phyloP scores from a whole-genome alignment of 208 protist genomes.

The Trypanosoma vivax region DNA sequence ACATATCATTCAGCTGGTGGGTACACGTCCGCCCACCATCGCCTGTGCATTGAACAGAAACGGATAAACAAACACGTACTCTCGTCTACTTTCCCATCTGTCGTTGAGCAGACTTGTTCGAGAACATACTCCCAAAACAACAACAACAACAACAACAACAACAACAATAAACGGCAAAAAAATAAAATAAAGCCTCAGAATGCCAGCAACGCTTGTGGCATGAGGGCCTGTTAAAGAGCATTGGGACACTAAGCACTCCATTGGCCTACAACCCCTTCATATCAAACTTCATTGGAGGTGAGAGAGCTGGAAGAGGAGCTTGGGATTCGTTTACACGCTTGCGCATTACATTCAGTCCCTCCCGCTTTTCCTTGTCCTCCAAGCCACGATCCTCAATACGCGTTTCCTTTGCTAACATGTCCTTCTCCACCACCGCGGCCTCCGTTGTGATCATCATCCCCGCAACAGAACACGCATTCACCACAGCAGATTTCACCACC shows the following conservation, averaged over 20 bases:
- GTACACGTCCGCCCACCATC: too few relatives aligned
- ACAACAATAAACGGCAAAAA: constrained; percentile 8
- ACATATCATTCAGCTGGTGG: too few relatives aligned
- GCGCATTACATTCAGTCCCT: constrained; percentile 57
- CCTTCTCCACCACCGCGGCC: constrained; percentile 91
- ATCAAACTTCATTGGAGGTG: constrained; percentile 82
- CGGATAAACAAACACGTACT: too few relatives aligned
- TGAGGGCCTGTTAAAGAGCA: too few relatives aligned
- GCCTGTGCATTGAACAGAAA: too few relatives aligned
- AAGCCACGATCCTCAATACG: constrained; percentile 80
- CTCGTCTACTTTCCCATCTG: too few relatives aligned
- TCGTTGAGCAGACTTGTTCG: too few relatives aligned
- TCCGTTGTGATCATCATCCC: constrained; percentile 99
- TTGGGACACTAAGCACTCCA: background rate
- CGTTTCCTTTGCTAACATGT: constrained; percentile 33
- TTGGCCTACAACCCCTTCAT: constrained; percentile 70
- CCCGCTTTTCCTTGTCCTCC: constrained; percentile 72
- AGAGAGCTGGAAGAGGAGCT: constrained; percentile 74
- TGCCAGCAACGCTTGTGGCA: too few relatives aligned
- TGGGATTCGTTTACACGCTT: constrained; percentile 73
- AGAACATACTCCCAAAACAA: too few relatives aligned
- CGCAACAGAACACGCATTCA: constrained; percentile 97
- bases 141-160: too few relatives aligned
- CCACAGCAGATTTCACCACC: constrained; percentile 97
- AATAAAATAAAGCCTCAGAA: too few relatives aligned